Evolutionary conservation across 768 basidiomycete species (phyloP), one percentile per base, ranked within the genome.

Genomic region (Rhizopogon vinicolor): DNA sequence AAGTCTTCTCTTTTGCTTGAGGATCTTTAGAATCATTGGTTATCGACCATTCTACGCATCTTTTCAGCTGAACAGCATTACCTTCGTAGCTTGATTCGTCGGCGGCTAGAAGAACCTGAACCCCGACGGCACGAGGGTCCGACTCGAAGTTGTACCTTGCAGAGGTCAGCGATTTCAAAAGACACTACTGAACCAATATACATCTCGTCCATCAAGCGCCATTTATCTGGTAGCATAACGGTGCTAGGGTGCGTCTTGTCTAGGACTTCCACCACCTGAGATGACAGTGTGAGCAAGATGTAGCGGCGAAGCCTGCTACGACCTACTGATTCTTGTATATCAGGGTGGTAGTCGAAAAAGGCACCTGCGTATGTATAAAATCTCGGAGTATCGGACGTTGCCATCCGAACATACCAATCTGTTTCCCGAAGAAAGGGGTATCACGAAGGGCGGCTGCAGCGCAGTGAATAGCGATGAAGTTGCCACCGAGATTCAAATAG

Each of bases 321-420:
- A 56, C 81, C 58, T 54, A 88, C 87, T 46, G 87, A 87, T 49
- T 79, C 74, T 66, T 87, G 85, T 12, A 90, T 65, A 0, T 68
- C 73, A 0, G 87, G 80, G 60, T 91, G 89, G 65, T 86, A 86
- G 62, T 88, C 84, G 60, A 91, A 91, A 43, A 76, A 78, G 9
- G 89, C 82, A 14, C 84, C 82, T 84, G 40, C 8, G 29, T 9
- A 8, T 3, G 25, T 60, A 51, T 60, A 42, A 42, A 49, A 45
- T 31, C 25, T 55, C 9, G 43, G 1, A 18, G 5, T 14, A 43
- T 18, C 5, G 54, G 19, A 50, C 2, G 37, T 8, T 37, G 33
- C 7, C 16, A 2, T 37, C 19, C 9, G 7, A 25, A 59, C 69
- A 5, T 52, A 84, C 86, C 84, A 52, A 89, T 63, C 65, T 86